A percentile compares a stretch with the other conserved stretches of the same genome.
These are phyloP conservation scores for Colletotrichum sojae DNA, from an alignment of 2,329 filamentous ascomycete genomes.

Conservation along the genomic window DNA sequence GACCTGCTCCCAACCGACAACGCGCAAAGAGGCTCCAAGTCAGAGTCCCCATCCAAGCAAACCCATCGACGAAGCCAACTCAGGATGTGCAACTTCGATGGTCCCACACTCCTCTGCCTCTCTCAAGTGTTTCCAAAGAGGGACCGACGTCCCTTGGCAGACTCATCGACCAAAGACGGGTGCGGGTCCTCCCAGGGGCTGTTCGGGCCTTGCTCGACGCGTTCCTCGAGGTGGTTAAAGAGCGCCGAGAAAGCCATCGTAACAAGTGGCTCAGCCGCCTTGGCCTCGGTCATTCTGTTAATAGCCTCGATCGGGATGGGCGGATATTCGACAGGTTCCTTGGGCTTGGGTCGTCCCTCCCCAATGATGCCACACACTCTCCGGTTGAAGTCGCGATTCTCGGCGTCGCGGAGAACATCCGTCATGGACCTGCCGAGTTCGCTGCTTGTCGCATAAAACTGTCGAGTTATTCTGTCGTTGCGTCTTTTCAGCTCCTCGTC, in stretches of 20 bases:
- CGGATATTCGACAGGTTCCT: conserved; percentile 45
- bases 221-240: conserved; percentile 33
- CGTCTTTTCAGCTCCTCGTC: conserved; percentile 45
- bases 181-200: conserved; percentile 27
- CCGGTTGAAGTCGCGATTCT: conserved; percentile 46
- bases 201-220: conserved; percentile 4
- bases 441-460: conserved; percentile 58
- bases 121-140: conserved; percentile 27
- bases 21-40: conserved; percentile 30
- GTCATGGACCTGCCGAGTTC: conserved; percentile 52
- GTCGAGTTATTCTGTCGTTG: conserved; percentile 48
- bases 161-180: conserved; percentile 19
- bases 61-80: conserved; percentile 32
- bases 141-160: conserved; percentile 22
- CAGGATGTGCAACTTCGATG: conserved; percentile 1
- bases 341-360: conserved; percentile 51
- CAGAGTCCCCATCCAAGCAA: conserved; percentile 41
- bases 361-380: conserved; percentile 54
- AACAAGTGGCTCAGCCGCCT: conserved; percentile 59
- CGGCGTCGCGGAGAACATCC: conserved; percentile 49
- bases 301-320: conserved; percentile 55
- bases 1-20: conserved; percentile 20
- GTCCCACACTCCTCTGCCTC: neutral
- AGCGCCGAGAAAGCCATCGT: conserved; percentile 57
- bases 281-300: conserved; percentile 52